Evolutionary conservation across 352 stramenopile species (phyloP).

Genomic region (Phytophthora rubi): DNA sequence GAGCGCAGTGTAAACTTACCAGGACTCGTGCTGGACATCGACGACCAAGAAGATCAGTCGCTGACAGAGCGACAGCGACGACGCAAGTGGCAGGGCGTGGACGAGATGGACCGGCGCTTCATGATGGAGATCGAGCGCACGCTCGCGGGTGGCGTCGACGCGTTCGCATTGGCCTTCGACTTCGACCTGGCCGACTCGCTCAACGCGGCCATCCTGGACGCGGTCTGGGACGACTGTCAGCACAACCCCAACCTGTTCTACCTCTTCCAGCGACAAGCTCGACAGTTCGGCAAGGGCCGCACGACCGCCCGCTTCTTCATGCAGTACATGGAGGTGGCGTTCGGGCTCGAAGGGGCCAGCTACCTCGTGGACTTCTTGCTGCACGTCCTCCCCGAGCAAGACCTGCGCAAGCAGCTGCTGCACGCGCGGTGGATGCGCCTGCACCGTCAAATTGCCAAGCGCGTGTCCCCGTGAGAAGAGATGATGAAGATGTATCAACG

Average conservation of each 20-base stretch:
- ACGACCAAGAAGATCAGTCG: conserved; percentile 18
- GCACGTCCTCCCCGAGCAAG: conserved; percentile 74
- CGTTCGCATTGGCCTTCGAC: conserved; percentile 51
- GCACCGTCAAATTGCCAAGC: conserved; percentile 64
- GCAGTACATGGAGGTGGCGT: conserved; percentile 85
- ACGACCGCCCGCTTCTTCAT: conserved; percentile 68
- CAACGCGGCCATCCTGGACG: conserved; percentile 78
- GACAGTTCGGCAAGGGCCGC: conserved; percentile 73
- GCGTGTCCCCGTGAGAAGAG: conserved; percentile 42
- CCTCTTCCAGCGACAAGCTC: conserved; percentile 80
- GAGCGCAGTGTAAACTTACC: neutral
- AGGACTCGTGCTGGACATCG: conserved; percentile 6
- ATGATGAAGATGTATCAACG: neutral
- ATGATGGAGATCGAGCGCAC: conserved; percentile 67
- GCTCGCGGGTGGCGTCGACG: conserved; percentile 30
- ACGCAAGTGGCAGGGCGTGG: conserved; percentile 72
- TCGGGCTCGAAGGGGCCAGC: conserved; percentile 67
- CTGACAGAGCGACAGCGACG: conserved; percentile 30
- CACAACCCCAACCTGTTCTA: conserved; percentile 88
- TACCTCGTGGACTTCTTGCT: conserved; percentile 88
- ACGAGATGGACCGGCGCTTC: conserved; percentile 78
- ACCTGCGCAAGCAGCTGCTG: conserved; percentile 68
- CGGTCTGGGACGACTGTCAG: conserved; percentile 85
- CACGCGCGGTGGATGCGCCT: conserved; percentile 72
- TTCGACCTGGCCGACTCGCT: conserved; percentile 68